Evolutionary conservation across 1,139 yeast species (phyloP).

Genomic region (Zygoascus hellenicus): DNA sequence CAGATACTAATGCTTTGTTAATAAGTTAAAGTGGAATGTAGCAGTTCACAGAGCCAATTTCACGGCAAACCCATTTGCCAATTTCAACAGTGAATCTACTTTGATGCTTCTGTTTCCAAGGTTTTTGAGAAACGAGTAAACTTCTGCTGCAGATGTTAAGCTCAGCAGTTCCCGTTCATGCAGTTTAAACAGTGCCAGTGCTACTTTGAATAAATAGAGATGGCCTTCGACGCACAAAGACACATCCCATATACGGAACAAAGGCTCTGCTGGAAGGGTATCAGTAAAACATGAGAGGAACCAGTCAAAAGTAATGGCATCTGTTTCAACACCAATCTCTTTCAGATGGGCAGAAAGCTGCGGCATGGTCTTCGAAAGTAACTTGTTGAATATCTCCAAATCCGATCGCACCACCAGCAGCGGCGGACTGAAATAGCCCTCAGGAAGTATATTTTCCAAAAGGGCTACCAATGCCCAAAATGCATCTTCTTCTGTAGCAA

Average conservation of each 20-base stretch:
- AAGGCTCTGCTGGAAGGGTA: slow-evolving; percentile 47
- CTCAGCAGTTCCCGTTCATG: slow-evolving; percentile 37
- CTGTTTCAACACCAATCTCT: slow-evolving; percentile 41
- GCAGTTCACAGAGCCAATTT: no score
- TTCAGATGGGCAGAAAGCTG: slow-evolving; percentile 38
- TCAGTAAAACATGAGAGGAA: slow-evolving; percentile 53
- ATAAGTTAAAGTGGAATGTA: no score
- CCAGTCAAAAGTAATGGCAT: slow-evolving; percentile 54
- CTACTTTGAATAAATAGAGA: slow-evolving; percentile 34
- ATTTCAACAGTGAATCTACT: slow-evolving; percentile 27
- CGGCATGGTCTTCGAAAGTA: slow-evolving; percentile 36
- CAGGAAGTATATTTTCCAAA: slow-evolving; percentile 49
- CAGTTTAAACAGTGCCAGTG: slow-evolving; percentile 41
- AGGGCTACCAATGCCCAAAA: slow-evolving; percentile 53
- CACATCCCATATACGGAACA: slow-evolving; percentile 51
- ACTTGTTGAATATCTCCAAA: slow-evolving; percentile 33
- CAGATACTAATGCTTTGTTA: no score
- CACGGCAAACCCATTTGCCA: slow-evolving; percentile 12
- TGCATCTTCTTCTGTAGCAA: slow-evolving; percentile 49
- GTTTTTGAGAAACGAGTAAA: slow-evolving; percentile 43
- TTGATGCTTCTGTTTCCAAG: slow-evolving; percentile 29
- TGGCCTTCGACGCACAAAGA: slow-evolving; percentile 42
- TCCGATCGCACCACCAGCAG: slow-evolving; percentile 42
- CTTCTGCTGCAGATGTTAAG: slow-evolving; percentile 36
- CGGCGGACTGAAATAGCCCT: slow-evolving; percentile 42